A percentile compares a stretch with the other conserved stretches of the same genome.
Evolutionary conservation across 768 basidiomycete species (phyloP).

Genomic region (Russula earlei): DNA sequence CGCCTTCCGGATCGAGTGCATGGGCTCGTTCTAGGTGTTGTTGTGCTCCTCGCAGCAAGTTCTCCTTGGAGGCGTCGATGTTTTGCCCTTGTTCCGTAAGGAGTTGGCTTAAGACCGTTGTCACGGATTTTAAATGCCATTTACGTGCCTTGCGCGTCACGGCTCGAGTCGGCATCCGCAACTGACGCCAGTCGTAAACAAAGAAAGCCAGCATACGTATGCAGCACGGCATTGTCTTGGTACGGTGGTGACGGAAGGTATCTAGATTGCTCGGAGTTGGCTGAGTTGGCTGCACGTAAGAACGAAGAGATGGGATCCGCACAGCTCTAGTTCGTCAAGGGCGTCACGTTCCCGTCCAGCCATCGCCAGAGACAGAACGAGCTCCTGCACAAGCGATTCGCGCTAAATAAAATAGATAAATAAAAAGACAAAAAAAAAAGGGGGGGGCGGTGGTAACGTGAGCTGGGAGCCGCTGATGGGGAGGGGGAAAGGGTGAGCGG

Average conservation of each 20-base stretch:
- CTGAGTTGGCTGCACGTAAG: background rate
- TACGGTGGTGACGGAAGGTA: slow-evolving; percentile 85
- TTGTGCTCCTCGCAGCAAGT: slow-evolving; percentile 44
- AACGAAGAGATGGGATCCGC: slow-evolving; percentile 18
- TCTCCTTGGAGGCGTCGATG: slow-evolving; percentile 22
- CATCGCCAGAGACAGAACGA: slow-evolving; percentile 58
- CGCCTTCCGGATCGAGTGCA: slow-evolving; percentile 47
- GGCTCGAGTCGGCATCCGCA: background rate
- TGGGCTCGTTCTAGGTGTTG: slow-evolving; percentile 57
- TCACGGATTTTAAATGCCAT: background rate
- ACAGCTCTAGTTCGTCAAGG: slow-evolving; percentile 82
- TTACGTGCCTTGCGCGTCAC: slow-evolving; percentile 4
- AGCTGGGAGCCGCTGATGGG: background rate
- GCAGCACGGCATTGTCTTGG: slow-evolving; percentile 69
- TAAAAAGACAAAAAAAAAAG: too few species aligned
- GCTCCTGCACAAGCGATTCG: slow-evolving; percentile 65
- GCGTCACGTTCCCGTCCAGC: slow-evolving; percentile 54
- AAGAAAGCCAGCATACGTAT: slow-evolving; percentile 75
- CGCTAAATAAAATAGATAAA: too few species aligned
- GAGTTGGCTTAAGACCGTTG: background rate
- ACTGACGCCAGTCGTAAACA: slow-evolving; percentile 53
- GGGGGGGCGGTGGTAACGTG: too few species aligned
- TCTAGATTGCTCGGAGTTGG: slow-evolving; percentile 29
- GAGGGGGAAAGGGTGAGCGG: background rate
- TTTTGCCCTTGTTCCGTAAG: background rate